These are phyloP conservation scores for Blastobotrys persicus DNA, from an alignment of 1,139 yeast genomes.

Conservation along the genomic window DNA sequence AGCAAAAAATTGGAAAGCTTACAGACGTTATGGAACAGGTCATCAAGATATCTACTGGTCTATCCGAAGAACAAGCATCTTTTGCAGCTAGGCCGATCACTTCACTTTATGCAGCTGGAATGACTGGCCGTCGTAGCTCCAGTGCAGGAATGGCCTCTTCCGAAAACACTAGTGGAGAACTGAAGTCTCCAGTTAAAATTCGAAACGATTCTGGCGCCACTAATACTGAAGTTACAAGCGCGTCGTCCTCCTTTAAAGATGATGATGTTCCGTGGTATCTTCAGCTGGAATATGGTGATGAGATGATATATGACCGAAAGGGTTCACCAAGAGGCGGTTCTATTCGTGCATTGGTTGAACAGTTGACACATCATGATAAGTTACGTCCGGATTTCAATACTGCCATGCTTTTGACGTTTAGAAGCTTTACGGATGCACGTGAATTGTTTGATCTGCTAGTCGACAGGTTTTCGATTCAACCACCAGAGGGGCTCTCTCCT, in stretches of 20 bases:
- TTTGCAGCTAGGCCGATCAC: constrained; percentile 10
- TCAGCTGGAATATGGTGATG: constrained; percentile 73
- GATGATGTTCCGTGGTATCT: constrained; percentile 68
- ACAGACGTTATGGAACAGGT: constrained; percentile 13
- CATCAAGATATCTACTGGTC: constrained; percentile 6
- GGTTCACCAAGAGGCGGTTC: constrained; percentile 87
- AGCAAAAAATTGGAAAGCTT: constrained; percentile 17
- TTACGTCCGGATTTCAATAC: constrained; percentile 68
- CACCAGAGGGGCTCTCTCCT: constrained; percentile 84
- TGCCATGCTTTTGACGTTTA: constrained; percentile 70
- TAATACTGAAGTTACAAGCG: constrained; percentile 19
- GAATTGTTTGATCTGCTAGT: constrained; percentile 63
- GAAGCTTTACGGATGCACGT: constrained; percentile 69
- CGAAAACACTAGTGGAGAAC: constrained; percentile 5
- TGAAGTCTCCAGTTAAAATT: constrained; percentile 10
- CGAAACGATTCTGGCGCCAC: constrained; percentile 13
- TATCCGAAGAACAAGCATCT: constrained; percentile 9
- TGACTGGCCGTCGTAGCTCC: neutral
- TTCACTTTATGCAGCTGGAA: neutral
- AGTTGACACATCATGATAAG: constrained; percentile 74
- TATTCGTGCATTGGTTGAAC: constrained; percentile 73
- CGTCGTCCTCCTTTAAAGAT: constrained; percentile 24
- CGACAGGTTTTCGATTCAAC: constrained; percentile 65
- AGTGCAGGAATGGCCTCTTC: constrained; percentile 1
- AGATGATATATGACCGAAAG: constrained; percentile 66